These are phyloP conservation scores for Ceratocystis variospora DNA, from an alignment of 2,329 filamentous ascomycete genomes.

Conservation along the genomic window DNA sequence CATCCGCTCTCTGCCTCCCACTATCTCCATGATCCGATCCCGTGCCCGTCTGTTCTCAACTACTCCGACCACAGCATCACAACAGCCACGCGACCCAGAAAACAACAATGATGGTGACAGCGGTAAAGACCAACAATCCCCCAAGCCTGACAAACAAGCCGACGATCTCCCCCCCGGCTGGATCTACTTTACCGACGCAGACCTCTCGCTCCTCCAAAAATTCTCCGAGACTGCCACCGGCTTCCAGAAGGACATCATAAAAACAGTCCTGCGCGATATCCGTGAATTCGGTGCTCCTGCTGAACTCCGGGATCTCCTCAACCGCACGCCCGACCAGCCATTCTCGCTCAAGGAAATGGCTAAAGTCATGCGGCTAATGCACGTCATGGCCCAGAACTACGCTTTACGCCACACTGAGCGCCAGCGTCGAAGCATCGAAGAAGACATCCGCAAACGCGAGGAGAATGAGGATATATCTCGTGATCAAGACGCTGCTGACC, in stretches of 20 bases:
- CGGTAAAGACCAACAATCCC: slow-evolving; percentile 21
- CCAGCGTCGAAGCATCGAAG: slow-evolving; percentile 13
- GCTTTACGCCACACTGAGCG: slow-evolving; percentile 20
- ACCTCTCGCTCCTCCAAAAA: slow-evolving; percentile 41
- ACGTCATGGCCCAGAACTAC: slow-evolving; percentile 38
- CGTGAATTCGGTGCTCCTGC: slow-evolving; percentile 55
- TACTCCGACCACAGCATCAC: slow-evolving; percentile 24
- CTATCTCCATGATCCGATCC: slow-evolving; percentile 22
- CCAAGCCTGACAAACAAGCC: background rate
- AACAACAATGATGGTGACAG: slow-evolving; percentile 27
- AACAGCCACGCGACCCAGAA: slow-evolving; percentile 26
- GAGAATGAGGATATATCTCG: slow-evolving; percentile 18
- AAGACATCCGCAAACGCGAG: slow-evolving; percentile 18
- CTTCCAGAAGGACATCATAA: slow-evolving; percentile 45
- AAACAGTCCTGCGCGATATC: slow-evolving; percentile 47
- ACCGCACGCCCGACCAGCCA: slow-evolving; percentile 42
- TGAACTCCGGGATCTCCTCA: slow-evolving; percentile 47
- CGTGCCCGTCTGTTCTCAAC: slow-evolving; percentile 29
- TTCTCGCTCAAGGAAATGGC: slow-evolving; percentile 37
- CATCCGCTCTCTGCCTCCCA: slow-evolving; percentile 18
- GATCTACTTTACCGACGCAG: slow-evolving; percentile 34
- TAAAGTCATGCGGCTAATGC: slow-evolving; percentile 44
- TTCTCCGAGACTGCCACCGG: slow-evolving; percentile 50
- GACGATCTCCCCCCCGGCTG: slow-evolving; percentile 32
- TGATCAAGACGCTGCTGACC: background rate